These are phyloP conservation scores for Botrytis pseudocinerea DNA, from an alignment of 2,329 filamentous ascomycete species.

Conservation along the genomic window DNA sequence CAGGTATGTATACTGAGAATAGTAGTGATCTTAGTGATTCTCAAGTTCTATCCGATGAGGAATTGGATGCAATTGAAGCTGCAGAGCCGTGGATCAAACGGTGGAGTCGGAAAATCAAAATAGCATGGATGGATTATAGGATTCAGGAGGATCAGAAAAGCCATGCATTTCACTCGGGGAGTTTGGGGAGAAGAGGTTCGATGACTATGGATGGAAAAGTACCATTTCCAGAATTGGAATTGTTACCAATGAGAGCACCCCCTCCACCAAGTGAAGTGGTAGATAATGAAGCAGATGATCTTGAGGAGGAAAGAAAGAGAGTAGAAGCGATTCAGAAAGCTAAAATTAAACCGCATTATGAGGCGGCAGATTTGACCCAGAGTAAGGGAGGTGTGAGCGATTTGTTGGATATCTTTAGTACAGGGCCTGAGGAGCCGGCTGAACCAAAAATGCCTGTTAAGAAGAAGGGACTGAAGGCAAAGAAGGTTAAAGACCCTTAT, in stretches of 20 bases:
- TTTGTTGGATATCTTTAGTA: slow-evolving; percentile 23
- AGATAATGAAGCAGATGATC: slow-evolving; percentile 24
- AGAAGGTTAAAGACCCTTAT: slow-evolving; percentile 17
- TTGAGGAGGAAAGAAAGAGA: slow-evolving; percentile 21
- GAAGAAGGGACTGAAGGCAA: slow-evolving; percentile 14
- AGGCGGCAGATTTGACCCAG: slow-evolving; percentile 3
- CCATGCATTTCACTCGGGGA: slow-evolving; percentile 12
- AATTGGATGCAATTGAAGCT: slow-evolving; percentile 16
- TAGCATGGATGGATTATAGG: slow-evolving; percentile 17
- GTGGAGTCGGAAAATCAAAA: slow-evolving; percentile 4
- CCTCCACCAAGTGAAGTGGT: slow-evolving; percentile 25
- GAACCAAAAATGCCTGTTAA: slow-evolving; percentile 18
- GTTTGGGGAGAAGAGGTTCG: slow-evolving; percentile 34
- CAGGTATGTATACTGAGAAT: not conserved
- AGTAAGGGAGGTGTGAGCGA: slow-evolving; percentile 19
- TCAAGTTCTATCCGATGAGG: not conserved
- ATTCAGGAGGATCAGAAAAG: slow-evolving; percentile 13
- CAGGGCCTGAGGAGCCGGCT: slow-evolving; percentile 21
- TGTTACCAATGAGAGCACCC: slow-evolving; percentile 30
- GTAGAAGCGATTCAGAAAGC: slow-evolving; percentile 24
- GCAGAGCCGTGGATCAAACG: slow-evolving; percentile 16
- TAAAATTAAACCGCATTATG: slow-evolving; percentile 14
- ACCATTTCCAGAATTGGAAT: slow-evolving; percentile 38
- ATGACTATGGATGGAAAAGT: slow-evolving; percentile 31
- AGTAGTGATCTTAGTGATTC: not conserved